Conservation (phyloP, 1,284 basidiomycete genomes). For the Microbotryum silenes-acaulis region DNA sequence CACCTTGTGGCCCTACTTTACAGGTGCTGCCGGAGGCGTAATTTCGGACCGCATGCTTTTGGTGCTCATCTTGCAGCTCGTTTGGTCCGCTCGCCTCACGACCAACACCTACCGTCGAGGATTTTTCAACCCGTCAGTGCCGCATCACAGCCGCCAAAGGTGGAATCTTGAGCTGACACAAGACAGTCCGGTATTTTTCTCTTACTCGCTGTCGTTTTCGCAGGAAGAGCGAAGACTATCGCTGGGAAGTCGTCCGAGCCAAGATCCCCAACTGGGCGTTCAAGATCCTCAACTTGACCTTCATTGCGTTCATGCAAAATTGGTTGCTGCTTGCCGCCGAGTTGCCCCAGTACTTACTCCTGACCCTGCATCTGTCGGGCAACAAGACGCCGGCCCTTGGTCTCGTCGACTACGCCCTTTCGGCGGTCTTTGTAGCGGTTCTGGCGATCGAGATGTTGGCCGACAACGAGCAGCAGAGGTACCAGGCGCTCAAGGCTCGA, state of each 20-base stretch:
- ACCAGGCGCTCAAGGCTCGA: constrained; percentile 41
- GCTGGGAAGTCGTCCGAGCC: constrained; percentile 69
- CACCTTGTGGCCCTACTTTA: constrained; percentile 40
- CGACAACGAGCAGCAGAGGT: constrained; percentile 86
- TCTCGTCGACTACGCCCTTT: constrained; percentile 59
- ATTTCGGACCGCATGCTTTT: constrained; percentile 40
- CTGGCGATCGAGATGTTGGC: constrained; percentile 66
- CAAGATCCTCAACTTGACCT: constrained; percentile 69
- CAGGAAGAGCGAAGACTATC: constrained; percentile 77
- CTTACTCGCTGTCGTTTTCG: neutral
- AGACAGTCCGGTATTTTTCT: neutral
- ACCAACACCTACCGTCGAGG: constrained; percentile 80
- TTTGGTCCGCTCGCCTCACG: constrained; percentile 52
- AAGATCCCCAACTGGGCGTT: constrained; percentile 63
- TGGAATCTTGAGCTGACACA: neutral
- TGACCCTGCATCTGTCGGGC: constrained; percentile 49
- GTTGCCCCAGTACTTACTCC: constrained; percentile 42
- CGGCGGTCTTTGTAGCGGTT: constrained; percentile 53
- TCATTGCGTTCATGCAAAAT: constrained; percentile 72
- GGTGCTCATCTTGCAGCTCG: constrained; percentile 38
- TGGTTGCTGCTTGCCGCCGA: constrained; percentile 57
- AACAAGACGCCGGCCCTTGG: constrained; percentile 43
- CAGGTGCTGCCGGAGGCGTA: constrained; percentile 6
- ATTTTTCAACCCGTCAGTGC: constrained; percentile 54
- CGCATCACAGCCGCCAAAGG: neutral